Conservation (phyloP, 805 yeast genomes). For the Suhomyces sp. region DNA sequence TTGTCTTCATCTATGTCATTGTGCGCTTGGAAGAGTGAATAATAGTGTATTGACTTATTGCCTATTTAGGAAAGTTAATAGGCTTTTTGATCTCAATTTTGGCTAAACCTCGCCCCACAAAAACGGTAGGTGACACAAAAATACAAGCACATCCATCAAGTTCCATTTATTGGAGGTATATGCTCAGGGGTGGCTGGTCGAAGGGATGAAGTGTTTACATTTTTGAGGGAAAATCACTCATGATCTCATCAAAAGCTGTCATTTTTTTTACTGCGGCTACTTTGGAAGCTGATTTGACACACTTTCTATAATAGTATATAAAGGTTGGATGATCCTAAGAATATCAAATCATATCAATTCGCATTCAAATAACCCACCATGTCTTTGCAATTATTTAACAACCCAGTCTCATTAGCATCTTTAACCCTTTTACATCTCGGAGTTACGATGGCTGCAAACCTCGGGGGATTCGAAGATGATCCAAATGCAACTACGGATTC, state of each 20-base stretch:
- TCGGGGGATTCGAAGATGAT: conserved; percentile 11
- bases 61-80: conserved; percentile 14
- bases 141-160: background rate
- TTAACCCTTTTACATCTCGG: conserved; percentile 5
- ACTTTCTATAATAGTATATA: background rate
- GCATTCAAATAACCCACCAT: conserved; percentile 2
- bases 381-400: conserved; percentile 13
- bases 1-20: background rate
- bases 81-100: background rate
- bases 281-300: background rate
- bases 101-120: background rate
- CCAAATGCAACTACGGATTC: conserved; percentile 6
- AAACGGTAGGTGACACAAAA: background rate
- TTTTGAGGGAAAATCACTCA: background rate
- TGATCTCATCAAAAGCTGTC: background rate
- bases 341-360: background rate
- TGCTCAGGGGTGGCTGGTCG: background rate
- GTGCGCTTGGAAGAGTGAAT: background rate
- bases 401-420: conserved; percentile 5
- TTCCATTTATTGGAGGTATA: background rate
- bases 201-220: conserved; percentile 1
- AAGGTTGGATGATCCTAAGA: background rate
- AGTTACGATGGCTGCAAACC: conserved; percentile 6
- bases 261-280: background rate
- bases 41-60: conserved; percentile 8